Conservation (phyloP, 345 rosid species). For the Clausena lansium region DNA sequence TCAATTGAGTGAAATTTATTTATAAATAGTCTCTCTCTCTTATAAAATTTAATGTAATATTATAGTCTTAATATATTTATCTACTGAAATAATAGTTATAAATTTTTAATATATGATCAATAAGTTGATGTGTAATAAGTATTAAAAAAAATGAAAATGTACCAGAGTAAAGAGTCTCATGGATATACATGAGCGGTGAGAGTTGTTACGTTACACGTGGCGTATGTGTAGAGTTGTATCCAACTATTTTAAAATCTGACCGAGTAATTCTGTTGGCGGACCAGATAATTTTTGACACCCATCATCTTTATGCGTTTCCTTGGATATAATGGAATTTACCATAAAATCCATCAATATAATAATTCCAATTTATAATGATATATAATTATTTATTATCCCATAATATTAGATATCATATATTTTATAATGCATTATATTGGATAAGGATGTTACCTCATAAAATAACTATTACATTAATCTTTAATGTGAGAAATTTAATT, state of each 20-base stretch:
- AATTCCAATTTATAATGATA: background rate
- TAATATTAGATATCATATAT: background rate
- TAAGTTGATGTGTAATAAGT: too few species aligned
- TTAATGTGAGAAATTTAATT: background rate
- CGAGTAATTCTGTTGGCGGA: slow-evolving; percentile 13
- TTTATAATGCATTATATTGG: background rate
- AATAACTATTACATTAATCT: background rate
- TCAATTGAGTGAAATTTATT: too few species aligned
- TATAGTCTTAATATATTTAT: too few species aligned
- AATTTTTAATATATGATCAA: too few species aligned
- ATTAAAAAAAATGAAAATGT: background rate
- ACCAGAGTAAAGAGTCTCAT: slow-evolving; percentile 9
- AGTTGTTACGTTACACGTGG: slow-evolving; percentile 15
- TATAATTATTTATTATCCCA: background rate
- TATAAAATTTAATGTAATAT: too few species aligned
- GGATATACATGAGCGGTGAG: slow-evolving; percentile 3
- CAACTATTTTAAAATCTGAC: slow-evolving; percentile 9
- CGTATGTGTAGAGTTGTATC: slow-evolving; percentile 1
- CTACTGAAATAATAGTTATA: too few species aligned
- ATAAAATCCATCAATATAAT: background rate
- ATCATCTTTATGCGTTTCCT: background rate
- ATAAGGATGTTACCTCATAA: background rate
- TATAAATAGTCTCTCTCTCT: too few species aligned
- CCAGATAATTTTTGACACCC: background rate
- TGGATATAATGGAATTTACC: background rate